Evolutionary conservation across 2,329 filamentous ascomycete genomes (phyloP).

Genomic region (Talaromyces albobiverticillius): DNA sequence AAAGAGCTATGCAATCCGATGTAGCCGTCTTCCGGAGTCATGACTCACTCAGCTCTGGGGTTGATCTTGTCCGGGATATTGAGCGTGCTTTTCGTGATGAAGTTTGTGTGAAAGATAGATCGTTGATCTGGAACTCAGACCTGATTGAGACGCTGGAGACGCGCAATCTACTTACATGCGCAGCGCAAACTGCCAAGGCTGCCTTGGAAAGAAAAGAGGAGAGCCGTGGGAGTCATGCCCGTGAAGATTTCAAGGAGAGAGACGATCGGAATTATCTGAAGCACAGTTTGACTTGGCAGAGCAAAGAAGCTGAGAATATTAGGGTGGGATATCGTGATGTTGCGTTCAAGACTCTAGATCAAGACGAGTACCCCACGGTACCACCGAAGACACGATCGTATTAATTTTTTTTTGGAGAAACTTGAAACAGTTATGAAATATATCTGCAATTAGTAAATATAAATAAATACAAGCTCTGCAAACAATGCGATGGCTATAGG

Average conservation of each 20-base stretch:
- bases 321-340: conserved; percentile 85
- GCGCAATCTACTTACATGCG: conserved; percentile 92
- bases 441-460: no score
- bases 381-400: conserved; percentile 55
- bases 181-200: conserved; percentile 86
- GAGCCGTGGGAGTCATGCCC: conserved; percentile 92
- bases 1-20: conserved; percentile 97
- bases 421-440: no score
- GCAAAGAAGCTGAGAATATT: conserved; percentile 80
- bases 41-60: conserved; percentile 88
- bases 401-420: no score
- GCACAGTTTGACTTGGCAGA: conserved; percentile 96
- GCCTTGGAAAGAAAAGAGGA: conserved; percentile 96
- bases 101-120: conserved; percentile 93
- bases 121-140: conserved; percentile 99
- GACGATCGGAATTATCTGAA: conserved; percentile 99
- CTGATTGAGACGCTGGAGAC: conserved; percentile 95
- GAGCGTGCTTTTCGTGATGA: conserved; percentile 71
- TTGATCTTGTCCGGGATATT: conserved; percentile 79
- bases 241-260: conserved; percentile 93
- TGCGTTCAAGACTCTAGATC: conserved; percentile 78
- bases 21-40: conserved; percentile 96
- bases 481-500: no score
- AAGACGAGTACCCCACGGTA: conserved; percentile 92
- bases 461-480: no score